Conservation (phyloP, 495 filamentous ascomycete genomes). For the Darksidea phi region DNA sequence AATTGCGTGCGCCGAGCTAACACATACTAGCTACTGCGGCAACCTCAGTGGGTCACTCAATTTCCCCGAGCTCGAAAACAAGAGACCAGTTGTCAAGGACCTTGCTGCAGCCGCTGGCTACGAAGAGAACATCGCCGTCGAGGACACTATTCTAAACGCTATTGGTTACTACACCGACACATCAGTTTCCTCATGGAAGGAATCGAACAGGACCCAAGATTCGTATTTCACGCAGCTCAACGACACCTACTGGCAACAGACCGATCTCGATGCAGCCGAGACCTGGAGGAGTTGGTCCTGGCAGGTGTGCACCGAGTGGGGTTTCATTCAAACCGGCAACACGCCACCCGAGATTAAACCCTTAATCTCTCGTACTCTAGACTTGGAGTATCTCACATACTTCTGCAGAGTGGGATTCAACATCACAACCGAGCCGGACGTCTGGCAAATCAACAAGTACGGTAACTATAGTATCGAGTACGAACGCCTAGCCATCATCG, state of each 20-base stretch:
- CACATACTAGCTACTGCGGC: constrained; percentile 58
- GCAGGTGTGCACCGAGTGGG: constrained; percentile 58
- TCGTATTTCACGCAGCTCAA: constrained; percentile 55
- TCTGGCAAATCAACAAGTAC: constrained; percentile 62
- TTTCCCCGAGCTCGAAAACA: constrained; percentile 47
- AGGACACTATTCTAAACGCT: constrained; percentile 61
- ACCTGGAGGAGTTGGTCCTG: constrained; percentile 42
- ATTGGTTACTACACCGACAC: constrained; percentile 60
- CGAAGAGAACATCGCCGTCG: constrained; percentile 49
- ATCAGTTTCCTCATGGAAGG: constrained; percentile 41
- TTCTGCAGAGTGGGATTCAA: constrained; percentile 63
- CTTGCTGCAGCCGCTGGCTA: constrained; percentile 60
- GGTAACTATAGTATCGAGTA: constrained; percentile 67
- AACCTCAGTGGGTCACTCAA: constrained; percentile 54
- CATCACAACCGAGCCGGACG: constrained; percentile 56
- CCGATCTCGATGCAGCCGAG: constrained; percentile 48
- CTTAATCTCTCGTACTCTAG: constrained; percentile 62
- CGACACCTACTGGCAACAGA: constrained; percentile 49
- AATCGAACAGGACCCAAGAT: constrained; percentile 48
- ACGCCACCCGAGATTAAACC: constrained; percentile 58
- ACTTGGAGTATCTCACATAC: constrained; percentile 52
- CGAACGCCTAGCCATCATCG: constrained; percentile 64
- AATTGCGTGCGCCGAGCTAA: not conserved
- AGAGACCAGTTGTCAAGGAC: constrained; percentile 47
- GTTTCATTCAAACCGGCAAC: constrained; percentile 66